Evolutionary conservation across 306 rosid species (phyloP).

Genomic region (Cajanus cajan): DNA sequence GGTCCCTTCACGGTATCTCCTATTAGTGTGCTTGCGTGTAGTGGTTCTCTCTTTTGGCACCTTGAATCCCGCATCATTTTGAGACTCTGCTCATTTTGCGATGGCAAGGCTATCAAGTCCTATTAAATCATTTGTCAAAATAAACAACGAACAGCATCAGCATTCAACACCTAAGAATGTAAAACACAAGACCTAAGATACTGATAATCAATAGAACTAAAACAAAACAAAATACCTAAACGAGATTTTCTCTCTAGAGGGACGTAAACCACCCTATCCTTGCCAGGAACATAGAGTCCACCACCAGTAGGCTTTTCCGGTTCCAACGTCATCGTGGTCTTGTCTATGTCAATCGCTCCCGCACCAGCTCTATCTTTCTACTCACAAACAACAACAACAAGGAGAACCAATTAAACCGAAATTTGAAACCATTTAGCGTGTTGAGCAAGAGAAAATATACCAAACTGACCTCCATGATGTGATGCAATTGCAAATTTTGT

Average conservation of each 20-base stretch:
- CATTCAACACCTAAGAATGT: neutral
- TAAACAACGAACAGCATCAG: neutral
- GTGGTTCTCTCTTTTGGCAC: constrained; percentile 63
- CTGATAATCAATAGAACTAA: neutral
- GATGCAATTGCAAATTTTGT: neutral
- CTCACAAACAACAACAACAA: constrained; percentile 5
- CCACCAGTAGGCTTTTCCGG: constrained; percentile 55
- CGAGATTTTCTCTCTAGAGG: constrained; percentile 75
- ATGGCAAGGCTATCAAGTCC: constrained; percentile 88
- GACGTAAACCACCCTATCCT: constrained; percentile 62
- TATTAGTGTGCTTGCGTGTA: constrained; percentile 37
- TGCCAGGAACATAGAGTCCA: constrained; percentile 80
- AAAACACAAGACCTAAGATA: neutral
- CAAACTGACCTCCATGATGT: constrained; percentile 37
- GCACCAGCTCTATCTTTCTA: constrained; percentile 46
- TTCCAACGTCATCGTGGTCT: constrained; percentile 56
- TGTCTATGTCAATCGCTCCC: constrained; percentile 56
- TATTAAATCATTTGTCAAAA: constrained; percentile 30
- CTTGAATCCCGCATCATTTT: constrained; percentile 62
- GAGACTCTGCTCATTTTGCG: constrained; percentile 69
- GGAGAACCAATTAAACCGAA: neutral
- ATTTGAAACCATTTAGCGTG: neutral
- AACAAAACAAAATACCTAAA: constrained; percentile 49
- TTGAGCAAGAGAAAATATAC: neutral
- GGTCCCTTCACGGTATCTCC: constrained; percentile 64